These are phyloP conservation scores for Alternaria panax DNA, from an alignment of 2,329 filamentous ascomycete genomes.

Conservation along the genomic window DNA sequence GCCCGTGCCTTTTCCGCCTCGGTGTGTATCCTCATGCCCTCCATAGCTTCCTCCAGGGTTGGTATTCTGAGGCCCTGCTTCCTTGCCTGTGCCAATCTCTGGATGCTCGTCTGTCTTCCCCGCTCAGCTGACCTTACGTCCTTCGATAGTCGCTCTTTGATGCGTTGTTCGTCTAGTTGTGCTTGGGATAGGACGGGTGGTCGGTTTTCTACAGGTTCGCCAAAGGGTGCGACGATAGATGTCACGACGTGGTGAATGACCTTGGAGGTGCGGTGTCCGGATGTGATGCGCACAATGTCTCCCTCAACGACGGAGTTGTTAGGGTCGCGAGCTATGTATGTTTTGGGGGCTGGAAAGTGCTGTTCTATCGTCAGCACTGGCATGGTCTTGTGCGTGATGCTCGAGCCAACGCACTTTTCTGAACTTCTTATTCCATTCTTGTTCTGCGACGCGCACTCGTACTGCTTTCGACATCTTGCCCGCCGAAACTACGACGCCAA, in stretches of 20 bases:
- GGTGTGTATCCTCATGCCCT: constrained; percentile 34
- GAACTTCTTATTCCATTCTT: constrained; percentile 75
- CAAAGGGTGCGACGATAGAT: constrained; percentile 75
- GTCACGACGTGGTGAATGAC: constrained; percentile 77
- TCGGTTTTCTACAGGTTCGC: constrained; percentile 68
- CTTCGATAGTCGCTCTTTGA: constrained; percentile 65
- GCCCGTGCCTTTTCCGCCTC: constrained; percentile 27
- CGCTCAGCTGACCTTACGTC: constrained; percentile 59
- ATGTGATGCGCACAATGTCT: constrained; percentile 75
- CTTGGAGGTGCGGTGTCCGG: constrained; percentile 70
- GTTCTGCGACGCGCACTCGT: constrained; percentile 75
- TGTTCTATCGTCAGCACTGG: constrained; percentile 39
- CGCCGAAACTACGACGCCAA: constrained; percentile 77
- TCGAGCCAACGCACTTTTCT: constrained; percentile 66
- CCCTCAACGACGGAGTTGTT: constrained; percentile 74
- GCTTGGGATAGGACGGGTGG: constrained; percentile 71
- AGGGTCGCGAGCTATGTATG: constrained; percentile 80
- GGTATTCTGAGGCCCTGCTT: constrained; percentile 40
- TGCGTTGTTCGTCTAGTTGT: constrained; percentile 65
- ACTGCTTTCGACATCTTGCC: constrained; percentile 81
- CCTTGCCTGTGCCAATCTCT: constrained; percentile 38
- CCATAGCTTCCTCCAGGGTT: constrained; percentile 41
- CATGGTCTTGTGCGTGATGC: neutral
- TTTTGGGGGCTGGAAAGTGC: constrained; percentile 70
- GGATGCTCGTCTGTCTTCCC: constrained; percentile 38